Evolutionary conservation across 768 basidiomycete genomes (phyloP).

Genomic region (Psilocybe sp.): DNA sequence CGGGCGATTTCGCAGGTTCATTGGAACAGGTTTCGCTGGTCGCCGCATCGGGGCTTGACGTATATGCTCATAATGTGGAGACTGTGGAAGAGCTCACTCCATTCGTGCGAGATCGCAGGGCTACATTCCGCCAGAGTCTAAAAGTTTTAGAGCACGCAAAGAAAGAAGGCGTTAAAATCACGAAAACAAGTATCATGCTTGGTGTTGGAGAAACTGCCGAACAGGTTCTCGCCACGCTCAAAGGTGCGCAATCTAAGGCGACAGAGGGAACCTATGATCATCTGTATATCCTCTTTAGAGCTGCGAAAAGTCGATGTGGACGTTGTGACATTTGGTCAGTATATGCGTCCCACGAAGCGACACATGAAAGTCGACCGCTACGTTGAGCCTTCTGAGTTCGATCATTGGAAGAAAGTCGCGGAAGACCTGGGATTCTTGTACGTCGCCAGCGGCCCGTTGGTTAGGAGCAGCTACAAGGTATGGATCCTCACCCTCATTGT

Average conservation of each 20-base stretch:
- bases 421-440: constrained; percentile 96
- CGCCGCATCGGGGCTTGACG: constrained; percentile 91
- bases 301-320: constrained; percentile 87
- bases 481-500: constrained; percentile 14
- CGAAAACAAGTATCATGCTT: constrained; percentile 98
- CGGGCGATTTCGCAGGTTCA: constrained; percentile 88
- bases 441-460: constrained; percentile 94
- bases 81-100: constrained; percentile 94
- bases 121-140: constrained; percentile 84
- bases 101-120: constrained; percentile 91
- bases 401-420: constrained; percentile 84
- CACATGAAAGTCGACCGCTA: constrained; percentile 99
- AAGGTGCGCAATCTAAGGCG: constrained; percentile 46
- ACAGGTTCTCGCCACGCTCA: constrained; percentile 78
- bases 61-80: constrained; percentile 97
- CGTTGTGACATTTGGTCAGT: constrained; percentile 98
- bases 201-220: constrained; percentile 90
- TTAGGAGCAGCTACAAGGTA: constrained; percentile 97
- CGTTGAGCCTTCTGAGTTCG: constrained; percentile 91
- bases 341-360: constrained; percentile 98
- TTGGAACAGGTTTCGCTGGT: constrained; percentile 75
- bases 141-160: constrained; percentile 82
- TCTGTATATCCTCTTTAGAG: constrained; percentile 47
- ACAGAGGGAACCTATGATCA: constrained; percentile 2
- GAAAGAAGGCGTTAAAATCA: constrained; percentile 78